A percentile compares a stretch with the other conserved stretches of the same genome.
Evolutionary conservation across 2,329 filamentous ascomycete species (phyloP).

Genomic region (Epichloe bromicola): DNA sequence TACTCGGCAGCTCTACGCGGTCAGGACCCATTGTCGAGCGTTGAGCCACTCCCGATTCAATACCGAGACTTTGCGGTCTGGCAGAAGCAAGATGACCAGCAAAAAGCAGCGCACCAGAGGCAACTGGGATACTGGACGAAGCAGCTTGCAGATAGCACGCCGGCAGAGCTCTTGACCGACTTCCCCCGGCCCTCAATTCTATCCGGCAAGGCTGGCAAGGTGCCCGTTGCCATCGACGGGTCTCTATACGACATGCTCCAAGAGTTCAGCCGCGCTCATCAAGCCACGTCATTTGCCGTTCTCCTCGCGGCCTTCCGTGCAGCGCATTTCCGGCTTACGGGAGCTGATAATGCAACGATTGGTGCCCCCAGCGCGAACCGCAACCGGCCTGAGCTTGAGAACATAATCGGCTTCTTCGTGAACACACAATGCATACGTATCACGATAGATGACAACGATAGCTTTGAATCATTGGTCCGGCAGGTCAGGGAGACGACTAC

Average conservation of each 20-base stretch:
- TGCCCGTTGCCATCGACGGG: conserved; percentile 5
- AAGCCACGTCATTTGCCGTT: conserved; percentile 7
- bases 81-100: conserved; percentile 11
- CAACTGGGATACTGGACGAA: conserved; percentile 14
- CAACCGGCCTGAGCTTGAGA: conserved; percentile 9
- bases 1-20: conserved; percentile 7
- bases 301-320: conserved; percentile 13
- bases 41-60: not conserved
- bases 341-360: conserved; percentile 11
- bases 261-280: conserved; percentile 3
- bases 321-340: conserved; percentile 14
- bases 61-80: conserved; percentile 10
- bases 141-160: conserved; percentile 8
- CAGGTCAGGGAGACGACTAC: not conserved
- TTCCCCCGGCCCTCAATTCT: conserved; percentile 7
- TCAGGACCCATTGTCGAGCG: conserved; percentile 1
- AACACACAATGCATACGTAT: conserved; percentile 13
- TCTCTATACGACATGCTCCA: conserved; percentile 5
- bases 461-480: not conserved
- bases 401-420: conserved; percentile 15
- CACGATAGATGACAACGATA: not conserved
- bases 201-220: conserved; percentile 7
- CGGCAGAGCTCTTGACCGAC: conserved; percentile 9
- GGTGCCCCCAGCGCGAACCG: conserved; percentile 13
- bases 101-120: conserved; percentile 6